phyloP scores from a whole-genome alignment of 306 rosid species.

The Astragalus membranaceus region DNA sequence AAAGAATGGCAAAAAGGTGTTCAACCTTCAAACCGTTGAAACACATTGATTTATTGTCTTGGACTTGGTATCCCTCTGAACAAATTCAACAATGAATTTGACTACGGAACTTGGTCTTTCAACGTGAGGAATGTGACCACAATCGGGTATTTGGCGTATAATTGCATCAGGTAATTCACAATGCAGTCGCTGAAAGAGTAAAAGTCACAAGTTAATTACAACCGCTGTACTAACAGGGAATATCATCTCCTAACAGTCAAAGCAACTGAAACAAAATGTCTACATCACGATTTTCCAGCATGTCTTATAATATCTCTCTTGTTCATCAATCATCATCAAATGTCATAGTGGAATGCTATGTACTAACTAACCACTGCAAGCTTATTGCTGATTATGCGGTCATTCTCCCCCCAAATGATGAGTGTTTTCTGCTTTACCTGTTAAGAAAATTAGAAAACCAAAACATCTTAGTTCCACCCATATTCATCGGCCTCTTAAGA shows the following conservation, averaged over 20 bases:
- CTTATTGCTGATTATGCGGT: constrained; percentile 68
- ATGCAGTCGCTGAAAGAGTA: constrained; percentile 61
- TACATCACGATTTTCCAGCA: too few relatives aligned
- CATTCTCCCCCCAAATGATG: constrained; percentile 94
- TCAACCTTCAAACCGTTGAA: constrained; percentile 25
- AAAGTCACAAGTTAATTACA: constrained; percentile 2
- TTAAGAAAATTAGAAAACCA: constrained; percentile 11
- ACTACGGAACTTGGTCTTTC: constrained; percentile 62
- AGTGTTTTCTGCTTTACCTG: constrained; percentile 89
- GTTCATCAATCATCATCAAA: not conserved
- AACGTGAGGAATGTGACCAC: constrained; percentile 87
- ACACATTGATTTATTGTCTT: constrained; percentile 21
- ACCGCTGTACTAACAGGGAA: not conserved
- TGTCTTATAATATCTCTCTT: not conserved
- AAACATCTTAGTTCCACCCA: not conserved
- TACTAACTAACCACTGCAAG: constrained; percentile 71
- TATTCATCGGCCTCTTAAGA: not conserved
- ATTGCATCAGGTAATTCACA: constrained; percentile 69
- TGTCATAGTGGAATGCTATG: not conserved
- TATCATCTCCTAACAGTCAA: not conserved
- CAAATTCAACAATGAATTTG: constrained; percentile 54
- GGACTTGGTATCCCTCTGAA: constrained; percentile 32
- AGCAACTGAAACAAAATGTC: not conserved
- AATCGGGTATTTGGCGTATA: constrained; percentile 62
- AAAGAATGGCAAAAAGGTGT: constrained; percentile 2